A percentile compares a stretch with the other conserved stretches of the same genome.
phyloP scores from a whole-genome alignment of 345 rosid genomes.

The Alliaria petiolata region DNA sequence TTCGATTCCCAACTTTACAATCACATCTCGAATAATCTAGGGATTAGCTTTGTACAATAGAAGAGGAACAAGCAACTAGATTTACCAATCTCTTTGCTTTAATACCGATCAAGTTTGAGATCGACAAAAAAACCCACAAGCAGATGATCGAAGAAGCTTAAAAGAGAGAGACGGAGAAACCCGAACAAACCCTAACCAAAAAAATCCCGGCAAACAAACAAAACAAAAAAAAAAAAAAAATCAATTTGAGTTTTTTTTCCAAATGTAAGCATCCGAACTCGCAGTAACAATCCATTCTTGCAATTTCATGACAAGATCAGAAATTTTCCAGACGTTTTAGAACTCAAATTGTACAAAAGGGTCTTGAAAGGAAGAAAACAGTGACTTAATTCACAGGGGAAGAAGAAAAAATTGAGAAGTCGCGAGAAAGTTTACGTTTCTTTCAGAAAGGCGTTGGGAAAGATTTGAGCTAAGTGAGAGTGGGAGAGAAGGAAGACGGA shows the following conservation, averaged over 20 bases:
- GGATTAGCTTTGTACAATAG: not conserved
- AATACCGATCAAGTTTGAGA: not conserved
- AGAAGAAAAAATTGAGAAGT: not conserved
- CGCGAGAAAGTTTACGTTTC: not conserved
- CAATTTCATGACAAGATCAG: constrained; percentile 2
- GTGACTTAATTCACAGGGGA: not conserved
- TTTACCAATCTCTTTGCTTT: not conserved
- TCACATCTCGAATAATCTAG: not conserved
- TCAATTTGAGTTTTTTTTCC: not conserved
- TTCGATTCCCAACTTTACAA: not conserved
- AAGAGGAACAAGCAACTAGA: not conserved
- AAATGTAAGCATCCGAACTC: constrained; percentile 12
- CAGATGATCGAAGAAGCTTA: constrained; percentile 5
- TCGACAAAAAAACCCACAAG: not conserved
- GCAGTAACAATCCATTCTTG: not conserved
- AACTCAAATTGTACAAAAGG: not conserved
- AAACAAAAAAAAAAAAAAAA: not conserved
- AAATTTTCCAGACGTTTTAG: not conserved
- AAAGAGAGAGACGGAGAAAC: not conserved
- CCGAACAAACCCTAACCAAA: constrained; percentile 15
- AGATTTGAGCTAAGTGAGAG: not conserved
- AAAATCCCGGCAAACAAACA: not conserved
- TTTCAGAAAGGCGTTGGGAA: not conserved
- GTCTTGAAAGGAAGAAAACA: not conserved
- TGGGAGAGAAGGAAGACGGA: constrained; percentile 8